phyloP scores from a whole-genome alignment of 108 stramenopile genomes.

The Seminavis robusta region DNA sequence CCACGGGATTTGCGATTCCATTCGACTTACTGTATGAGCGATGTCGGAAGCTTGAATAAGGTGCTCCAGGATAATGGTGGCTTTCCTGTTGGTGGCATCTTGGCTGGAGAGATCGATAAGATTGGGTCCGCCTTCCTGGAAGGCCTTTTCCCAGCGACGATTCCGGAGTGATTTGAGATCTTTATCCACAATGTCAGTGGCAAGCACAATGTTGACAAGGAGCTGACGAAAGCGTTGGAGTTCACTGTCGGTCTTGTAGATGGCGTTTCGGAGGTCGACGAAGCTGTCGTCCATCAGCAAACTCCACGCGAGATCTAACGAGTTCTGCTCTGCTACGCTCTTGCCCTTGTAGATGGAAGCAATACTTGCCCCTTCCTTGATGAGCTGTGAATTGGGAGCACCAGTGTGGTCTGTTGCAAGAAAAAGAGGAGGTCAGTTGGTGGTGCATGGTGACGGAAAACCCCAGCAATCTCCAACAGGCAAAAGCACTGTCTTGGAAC shows the following conservation, averaged over 20 bases:
- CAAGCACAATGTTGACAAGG: slow-evolving; percentile 28
- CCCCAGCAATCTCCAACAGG: slow-evolving; percentile 11
- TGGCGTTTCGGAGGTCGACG: slow-evolving; percentile 9
- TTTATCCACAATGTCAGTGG: slow-evolving; percentile 39
- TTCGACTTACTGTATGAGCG: slow-evolving; percentile 20
- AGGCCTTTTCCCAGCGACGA: slow-evolving; percentile 36
- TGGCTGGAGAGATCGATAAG: slow-evolving; percentile 3
- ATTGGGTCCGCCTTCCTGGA: slow-evolving; percentile 1
- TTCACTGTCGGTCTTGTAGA: slow-evolving; percentile 19
- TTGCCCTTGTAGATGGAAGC: slow-evolving; percentile 1
- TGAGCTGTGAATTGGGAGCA: no score
- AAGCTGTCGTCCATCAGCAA: slow-evolving; percentile 31
- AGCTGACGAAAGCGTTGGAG: slow-evolving; percentile 26
- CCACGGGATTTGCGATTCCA: no score
- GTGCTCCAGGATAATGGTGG: slow-evolving; percentile 41
- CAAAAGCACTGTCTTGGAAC: no score
- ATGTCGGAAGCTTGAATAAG: slow-evolving; percentile 47
- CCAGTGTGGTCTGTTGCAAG: slow-evolving; percentile 35
- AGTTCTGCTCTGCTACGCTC: no score
- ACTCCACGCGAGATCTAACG: no score
- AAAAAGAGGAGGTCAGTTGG: slow-evolving; percentile 23
- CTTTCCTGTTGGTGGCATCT: slow-evolving; percentile 21
- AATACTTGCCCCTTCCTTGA: slow-evolving; percentile 11
- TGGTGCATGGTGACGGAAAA: slow-evolving; percentile 18
- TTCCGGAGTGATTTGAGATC: slow-evolving; percentile 21